Conservation (phyloP, 2,329 filamentous ascomycete genomes). For the Epicoccum sorghinum region DNA sequence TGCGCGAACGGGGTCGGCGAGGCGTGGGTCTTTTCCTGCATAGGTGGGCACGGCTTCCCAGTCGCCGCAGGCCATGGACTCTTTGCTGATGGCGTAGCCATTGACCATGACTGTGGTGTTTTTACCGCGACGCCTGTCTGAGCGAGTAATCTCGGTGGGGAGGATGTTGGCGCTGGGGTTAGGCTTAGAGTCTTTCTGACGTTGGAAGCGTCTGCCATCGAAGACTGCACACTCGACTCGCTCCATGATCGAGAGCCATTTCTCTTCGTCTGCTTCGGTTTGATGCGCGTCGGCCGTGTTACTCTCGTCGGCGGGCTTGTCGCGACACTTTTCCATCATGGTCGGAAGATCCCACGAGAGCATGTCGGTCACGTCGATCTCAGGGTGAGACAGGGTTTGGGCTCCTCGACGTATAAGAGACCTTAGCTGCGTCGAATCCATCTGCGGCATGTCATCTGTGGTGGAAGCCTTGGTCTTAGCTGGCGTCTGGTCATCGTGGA, state of each 20-base stretch:
- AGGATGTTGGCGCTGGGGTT: constrained; percentile 45
- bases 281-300: constrained; percentile 38
- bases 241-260: constrained; percentile 64
- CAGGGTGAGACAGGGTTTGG: constrained; percentile 58
- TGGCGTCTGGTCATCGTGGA: constrained; percentile 50
- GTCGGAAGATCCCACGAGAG: constrained; percentile 63
- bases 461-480: constrained; percentile 25
- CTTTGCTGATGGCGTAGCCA: constrained; percentile 63
- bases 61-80: constrained; percentile 58
- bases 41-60: constrained; percentile 66
- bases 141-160: constrained; percentile 48
- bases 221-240: constrained; percentile 64
- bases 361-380: constrained; percentile 63
- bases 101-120: constrained; percentile 64
- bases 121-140: constrained; percentile 61
- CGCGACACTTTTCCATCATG: constrained; percentile 60
- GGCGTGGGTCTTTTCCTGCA: constrained; percentile 60
- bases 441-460: constrained; percentile 58
- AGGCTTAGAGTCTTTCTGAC: constrained; percentile 34
- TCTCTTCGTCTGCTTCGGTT: constrained; percentile 57
- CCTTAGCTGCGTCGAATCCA: constrained; percentile 60
- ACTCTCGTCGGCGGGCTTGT: constrained; percentile 54
- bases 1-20: constrained; percentile 56
- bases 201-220: constrained; percentile 59
- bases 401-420: constrained; percentile 61